Percentiles rank a stretch among this genome's conserved stretches.
These are phyloP conservation scores for Aureobasidium lini DNA, from an alignment of 2,329 filamentous ascomycete genomes.

Conservation along the genomic window DNA sequence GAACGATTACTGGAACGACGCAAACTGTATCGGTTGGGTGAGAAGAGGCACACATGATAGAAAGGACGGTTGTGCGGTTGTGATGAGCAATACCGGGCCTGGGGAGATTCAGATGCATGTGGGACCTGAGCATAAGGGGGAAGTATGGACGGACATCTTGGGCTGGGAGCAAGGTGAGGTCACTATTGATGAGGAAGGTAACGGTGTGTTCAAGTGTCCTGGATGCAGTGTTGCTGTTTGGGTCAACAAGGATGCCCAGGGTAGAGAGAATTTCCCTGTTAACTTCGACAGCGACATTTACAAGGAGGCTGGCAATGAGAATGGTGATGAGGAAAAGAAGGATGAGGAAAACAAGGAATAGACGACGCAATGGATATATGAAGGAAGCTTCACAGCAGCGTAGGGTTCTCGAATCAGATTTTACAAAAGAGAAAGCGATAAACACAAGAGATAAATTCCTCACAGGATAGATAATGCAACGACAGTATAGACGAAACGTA, in stretches of 20 bases:
- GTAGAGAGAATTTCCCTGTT: constrained; percentile 40
- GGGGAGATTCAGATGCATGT: constrained; percentile 53
- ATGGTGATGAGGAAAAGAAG: background rate
- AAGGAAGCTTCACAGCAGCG: background rate
- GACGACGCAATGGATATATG: background rate
- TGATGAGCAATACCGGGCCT: constrained; percentile 29
- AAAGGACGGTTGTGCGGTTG: constrained; percentile 45
- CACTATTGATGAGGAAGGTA: constrained; percentile 52
- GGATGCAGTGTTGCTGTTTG: constrained; percentile 53
- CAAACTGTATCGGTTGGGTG: constrained; percentile 56
- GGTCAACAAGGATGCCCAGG: constrained; percentile 50
- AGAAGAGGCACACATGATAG: constrained; percentile 43
- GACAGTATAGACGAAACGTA: background rate
- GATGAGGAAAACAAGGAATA: constrained; percentile 1
- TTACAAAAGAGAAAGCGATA: background rate
- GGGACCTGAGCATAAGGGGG: constrained; percentile 41
- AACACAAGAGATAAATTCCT: background rate
- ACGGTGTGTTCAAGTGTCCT: constrained; percentile 49
- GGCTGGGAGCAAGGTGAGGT: constrained; percentile 50
- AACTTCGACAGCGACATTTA: constrained; percentile 22
- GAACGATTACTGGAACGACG: constrained; percentile 53
- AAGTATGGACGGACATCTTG: constrained; percentile 58
- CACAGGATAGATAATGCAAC: background rate
- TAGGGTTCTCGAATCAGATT: too few species aligned
- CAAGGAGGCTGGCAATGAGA: constrained; percentile 11